Conservation (phyloP, 2,329 filamentous ascomycete genomes). For the Ceratocystis lukuohia region DNA sequence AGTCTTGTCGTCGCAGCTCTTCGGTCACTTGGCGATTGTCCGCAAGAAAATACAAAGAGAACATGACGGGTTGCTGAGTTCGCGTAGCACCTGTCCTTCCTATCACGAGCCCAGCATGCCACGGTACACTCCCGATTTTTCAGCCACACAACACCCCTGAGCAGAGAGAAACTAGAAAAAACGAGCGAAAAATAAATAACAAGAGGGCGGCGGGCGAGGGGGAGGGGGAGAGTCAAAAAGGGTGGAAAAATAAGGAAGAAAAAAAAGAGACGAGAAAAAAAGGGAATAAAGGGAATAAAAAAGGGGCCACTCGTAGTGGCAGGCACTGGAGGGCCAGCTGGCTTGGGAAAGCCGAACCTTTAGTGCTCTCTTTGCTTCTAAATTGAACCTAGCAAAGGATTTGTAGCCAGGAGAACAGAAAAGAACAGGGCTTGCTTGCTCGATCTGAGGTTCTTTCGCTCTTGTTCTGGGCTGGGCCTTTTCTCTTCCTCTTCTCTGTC, state of each 20-base stretch:
- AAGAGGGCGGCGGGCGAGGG: no score
- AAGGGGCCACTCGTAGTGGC: neutral
- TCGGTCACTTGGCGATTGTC: no score
- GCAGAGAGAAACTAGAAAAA: neutral
- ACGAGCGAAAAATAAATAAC: neutral
- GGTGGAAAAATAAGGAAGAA: neutral
- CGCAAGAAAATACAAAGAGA: no score
- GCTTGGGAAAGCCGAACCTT: slow-evolving; percentile 4
- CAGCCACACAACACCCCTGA: slow-evolving; percentile 5
- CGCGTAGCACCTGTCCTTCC: no score
- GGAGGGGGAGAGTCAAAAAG: no score
- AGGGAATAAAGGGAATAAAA: neutral
- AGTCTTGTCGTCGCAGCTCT: no score
- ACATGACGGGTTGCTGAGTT: no score
- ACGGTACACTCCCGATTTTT: neutral
- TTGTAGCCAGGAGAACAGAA: neutral
- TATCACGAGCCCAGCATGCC: no score
- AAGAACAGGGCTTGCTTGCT: neutral
- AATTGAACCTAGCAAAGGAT: slow-evolving; percentile 6
- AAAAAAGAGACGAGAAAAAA: neutral
- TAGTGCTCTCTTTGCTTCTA: neutral
- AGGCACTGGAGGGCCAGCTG: neutral
- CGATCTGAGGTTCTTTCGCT: neutral
- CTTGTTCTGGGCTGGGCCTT: neutral
- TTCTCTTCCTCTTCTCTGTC: slow-evolving; percentile 2